Percentiles rank a stretch among this genome's conserved stretches.
These are phyloP conservation scores for Panellus pusillus DNA, from an alignment of 768 basidiomycete species.

Conservation along the genomic window DNA sequence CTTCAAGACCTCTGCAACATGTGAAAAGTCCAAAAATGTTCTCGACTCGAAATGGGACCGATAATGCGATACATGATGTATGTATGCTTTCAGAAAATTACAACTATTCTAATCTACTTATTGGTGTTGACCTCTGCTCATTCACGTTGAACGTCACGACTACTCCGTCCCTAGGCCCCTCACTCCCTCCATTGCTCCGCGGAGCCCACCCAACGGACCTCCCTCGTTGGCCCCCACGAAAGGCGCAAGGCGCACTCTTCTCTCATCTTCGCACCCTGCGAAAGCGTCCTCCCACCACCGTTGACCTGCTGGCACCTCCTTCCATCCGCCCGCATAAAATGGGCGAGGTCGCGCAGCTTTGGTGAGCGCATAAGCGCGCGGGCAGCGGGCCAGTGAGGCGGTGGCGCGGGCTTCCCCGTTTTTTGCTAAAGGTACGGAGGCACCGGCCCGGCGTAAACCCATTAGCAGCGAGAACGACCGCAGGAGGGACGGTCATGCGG, in stretches of 20 bases:
- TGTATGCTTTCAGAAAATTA: too few relatives aligned
- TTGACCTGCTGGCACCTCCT: not conserved
- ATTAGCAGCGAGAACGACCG: constrained; percentile 56
- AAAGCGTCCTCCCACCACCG: constrained; percentile 1
- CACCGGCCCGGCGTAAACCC: constrained; percentile 52
- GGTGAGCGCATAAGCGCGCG: constrained; percentile 37
- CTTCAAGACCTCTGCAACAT: too few relatives aligned
- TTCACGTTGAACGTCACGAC: too few relatives aligned
- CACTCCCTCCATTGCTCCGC: too few relatives aligned
- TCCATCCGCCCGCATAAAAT: constrained; percentile 37
- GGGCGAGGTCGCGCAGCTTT: constrained; percentile 31
- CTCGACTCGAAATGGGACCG: too few relatives aligned
- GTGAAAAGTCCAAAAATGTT: too few relatives aligned
- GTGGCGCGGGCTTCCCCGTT: constrained; percentile 30
- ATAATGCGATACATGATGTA: too few relatives aligned
- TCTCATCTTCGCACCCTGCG: not conserved
- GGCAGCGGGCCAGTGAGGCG: constrained; percentile 48
- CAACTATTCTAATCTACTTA: too few relatives aligned
- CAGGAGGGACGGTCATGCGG: constrained; percentile 73
- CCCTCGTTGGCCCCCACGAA: not conserved
- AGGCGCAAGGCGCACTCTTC: not conserved
- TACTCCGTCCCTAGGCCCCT: too few relatives aligned
- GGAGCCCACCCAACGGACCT: too few relatives aligned
- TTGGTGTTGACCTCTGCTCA: too few relatives aligned
- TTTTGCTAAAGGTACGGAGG: constrained; percentile 36